These are phyloP conservation scores for Solanum hybrid DNA, from an alignment of 305 asterid species.

Conservation along the genomic window DNA sequence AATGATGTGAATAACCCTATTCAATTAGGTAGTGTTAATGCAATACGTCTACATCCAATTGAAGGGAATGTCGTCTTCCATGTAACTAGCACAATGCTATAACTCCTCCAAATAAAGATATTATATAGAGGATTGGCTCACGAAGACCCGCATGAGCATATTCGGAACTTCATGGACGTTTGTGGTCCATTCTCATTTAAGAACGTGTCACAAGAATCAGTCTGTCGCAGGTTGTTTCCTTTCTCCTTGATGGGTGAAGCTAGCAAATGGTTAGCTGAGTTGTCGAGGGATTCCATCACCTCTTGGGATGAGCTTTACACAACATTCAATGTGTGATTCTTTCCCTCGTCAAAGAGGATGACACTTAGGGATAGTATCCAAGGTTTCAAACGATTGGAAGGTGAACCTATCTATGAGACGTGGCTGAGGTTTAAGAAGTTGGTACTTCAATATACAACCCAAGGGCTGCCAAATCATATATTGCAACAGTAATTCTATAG, in stretches of 20 bases:
- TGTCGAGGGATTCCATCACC: background rate
- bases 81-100: too few relatives aligned
- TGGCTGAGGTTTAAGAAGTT: background rate
- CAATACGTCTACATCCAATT: too few relatives aligned
- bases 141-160: too few relatives aligned
- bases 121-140: too few relatives aligned
- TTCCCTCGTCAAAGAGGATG: background rate
- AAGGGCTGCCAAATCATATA: background rate
- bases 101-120: too few relatives aligned
- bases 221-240: background rate
- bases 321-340: background rate
- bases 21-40: too few relatives aligned
- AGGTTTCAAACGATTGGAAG: background rate
- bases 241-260: background rate
- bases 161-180: background rate
- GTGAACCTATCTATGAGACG: background rate
- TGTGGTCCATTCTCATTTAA: background rate
- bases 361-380: background rate
- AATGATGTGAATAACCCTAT: too few relatives aligned
- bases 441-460: background rate
- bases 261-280: background rate
- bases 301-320: background rate
- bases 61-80: too few relatives aligned
- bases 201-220: background rate
- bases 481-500: background rate